Base-by-base conservation (phyloP, 257 asterid genomes). In the Ballota nigra region DNA sequence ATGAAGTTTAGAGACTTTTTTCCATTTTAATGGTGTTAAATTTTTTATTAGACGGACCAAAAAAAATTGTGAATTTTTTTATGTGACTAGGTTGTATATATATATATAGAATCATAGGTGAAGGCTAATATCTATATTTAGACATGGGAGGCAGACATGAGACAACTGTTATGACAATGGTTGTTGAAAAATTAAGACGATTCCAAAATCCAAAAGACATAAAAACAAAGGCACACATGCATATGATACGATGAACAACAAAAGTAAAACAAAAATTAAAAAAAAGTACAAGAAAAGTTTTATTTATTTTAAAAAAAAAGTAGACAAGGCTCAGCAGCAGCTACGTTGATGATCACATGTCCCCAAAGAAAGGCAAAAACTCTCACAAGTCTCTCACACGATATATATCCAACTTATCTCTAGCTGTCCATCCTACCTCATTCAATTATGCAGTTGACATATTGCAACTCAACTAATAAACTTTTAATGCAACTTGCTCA, bases 381-480 rank as follows among this genome's bases (percentile, higher is more conserved):
- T 43, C 68, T 72, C 89, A 72, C 84, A 82, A 77, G 86, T 69
- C 23, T 78, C 75, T 78, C 74, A 71, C 75, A 28, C 28, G 49
- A 58, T 55, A 58, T 58, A 58, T 33, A 31, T 29, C 24, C 76
- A 41, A 60, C 69, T 52, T 0, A 41, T 33, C 65, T 18, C 26
- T 56, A 68, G 70, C 70, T 75, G 79, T 75, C 76, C 66, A 68
- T 59, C 20, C 31, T 60, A 70, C 43, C 61, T 79, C 57, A 71
- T 70, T 79, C 49, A 71, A 71, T 63, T 53, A 69, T 36, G 68
- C 75, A 75, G 83, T 75, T 81, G 83, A 81, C 81, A 72, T 65
- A 57, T 61, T 73, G 66, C 79, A 59, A 31, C 75, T 81, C 63
- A 26, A 57, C 36, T 64, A 51, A 23, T 53, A 28, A 43, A 18